phyloP scores from a whole-genome alignment of 148 eudicot genomes.

The Polygonum aviculare region DNA sequence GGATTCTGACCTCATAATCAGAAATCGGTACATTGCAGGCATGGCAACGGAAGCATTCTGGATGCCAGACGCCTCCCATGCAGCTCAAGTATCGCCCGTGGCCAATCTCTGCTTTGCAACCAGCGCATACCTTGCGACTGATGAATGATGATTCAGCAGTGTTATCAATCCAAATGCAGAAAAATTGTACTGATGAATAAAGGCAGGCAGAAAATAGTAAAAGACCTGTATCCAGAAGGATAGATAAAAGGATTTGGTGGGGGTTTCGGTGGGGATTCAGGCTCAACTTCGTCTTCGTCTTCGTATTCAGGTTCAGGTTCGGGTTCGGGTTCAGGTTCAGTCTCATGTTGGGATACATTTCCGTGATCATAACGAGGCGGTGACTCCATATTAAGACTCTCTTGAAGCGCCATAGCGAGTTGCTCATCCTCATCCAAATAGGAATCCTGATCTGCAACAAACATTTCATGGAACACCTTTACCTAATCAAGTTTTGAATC shows the following conservation, averaged over 20 bases:
- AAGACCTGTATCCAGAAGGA: conserved; percentile 62
- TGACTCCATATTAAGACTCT: conserved; percentile 63
- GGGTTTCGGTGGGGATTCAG: conserved; percentile 1
- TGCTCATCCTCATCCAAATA: conserved; percentile 78
- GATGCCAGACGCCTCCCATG: conserved; percentile 94
- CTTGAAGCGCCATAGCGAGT: conserved; percentile 86
- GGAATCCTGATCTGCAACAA: conserved; percentile 30
- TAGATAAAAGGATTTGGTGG: conserved; percentile 46
- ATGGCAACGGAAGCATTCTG: conserved; percentile 88
- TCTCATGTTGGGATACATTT: conserved; percentile 32
- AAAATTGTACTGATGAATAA: not conserved
- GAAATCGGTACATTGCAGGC: conserved; percentile 68
- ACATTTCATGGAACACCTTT: not conserved
- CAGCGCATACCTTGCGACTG: conserved; percentile 53
- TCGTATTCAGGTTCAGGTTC: conserved; percentile 33
- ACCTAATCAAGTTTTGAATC: too few relatives aligned
- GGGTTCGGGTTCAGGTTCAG: not conserved
- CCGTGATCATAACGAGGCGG: conserved; percentile 60
- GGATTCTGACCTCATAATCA: conserved; percentile 65
- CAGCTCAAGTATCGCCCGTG: conserved; percentile 78
- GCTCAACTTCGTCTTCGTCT: not conserved
- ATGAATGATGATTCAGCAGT: not conserved
- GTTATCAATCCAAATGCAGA: not conserved
- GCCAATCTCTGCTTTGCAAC: conserved; percentile 80
- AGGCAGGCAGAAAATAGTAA: not conserved